A percentile compares a stretch with the other conserved stretches of the same genome.
These are phyloP conservation scores for Gynochthodes officinalis DNA, from an alignment of 257 asterid genomes.

Conservation along the genomic window DNA sequence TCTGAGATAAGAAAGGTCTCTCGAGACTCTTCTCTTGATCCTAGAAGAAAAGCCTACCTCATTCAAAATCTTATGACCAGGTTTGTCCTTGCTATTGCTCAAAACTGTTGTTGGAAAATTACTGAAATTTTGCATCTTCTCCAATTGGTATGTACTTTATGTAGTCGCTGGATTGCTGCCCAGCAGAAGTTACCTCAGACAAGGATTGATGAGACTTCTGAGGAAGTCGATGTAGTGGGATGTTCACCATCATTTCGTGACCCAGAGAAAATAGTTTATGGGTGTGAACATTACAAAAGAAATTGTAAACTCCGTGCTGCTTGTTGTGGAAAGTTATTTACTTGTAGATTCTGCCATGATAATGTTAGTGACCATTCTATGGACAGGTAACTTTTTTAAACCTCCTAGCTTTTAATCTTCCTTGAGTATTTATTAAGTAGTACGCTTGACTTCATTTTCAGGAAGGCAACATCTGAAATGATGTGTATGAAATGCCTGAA, in stretches of 20 bases:
- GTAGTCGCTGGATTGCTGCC: slow-evolving; percentile 94
- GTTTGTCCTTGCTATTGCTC: slow-evolving; percentile 33
- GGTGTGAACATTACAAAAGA: slow-evolving; percentile 96
- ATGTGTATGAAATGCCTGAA: slow-evolving; percentile 93
- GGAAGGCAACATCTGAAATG: slow-evolving; percentile 98
- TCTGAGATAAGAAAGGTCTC: slow-evolving; percentile 95
- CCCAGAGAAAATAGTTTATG: slow-evolving; percentile 62
- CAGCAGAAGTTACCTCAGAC: slow-evolving; percentile 81
- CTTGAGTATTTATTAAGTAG: slow-evolving; percentile 7
- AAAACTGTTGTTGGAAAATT: slow-evolving; percentile 1
- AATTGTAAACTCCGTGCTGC: slow-evolving; percentile 98
- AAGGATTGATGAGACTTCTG: slow-evolving; percentile 43
- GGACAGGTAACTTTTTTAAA: slow-evolving; percentile 60
- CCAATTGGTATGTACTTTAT: slow-evolving; percentile 25
- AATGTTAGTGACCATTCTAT: slow-evolving; percentile 97
- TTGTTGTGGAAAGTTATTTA: slow-evolving; percentile 82
- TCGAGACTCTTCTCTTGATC: slow-evolving; percentile 91
- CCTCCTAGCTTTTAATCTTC: slow-evolving; percentile 1
- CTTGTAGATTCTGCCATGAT: slow-evolving; percentile 97
- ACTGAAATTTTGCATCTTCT: slow-evolving; percentile 19
- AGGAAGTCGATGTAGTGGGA: slow-evolving; percentile 56
- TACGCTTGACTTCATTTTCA: slow-evolving; percentile 30
- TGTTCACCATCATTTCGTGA: slow-evolving; percentile 78
- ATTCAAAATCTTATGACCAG: slow-evolving; percentile 96
- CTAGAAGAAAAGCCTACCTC: slow-evolving; percentile 92